Base-by-base conservation (phyloP, 768 basidiomycete species). In the Trametes maxima region DNA sequence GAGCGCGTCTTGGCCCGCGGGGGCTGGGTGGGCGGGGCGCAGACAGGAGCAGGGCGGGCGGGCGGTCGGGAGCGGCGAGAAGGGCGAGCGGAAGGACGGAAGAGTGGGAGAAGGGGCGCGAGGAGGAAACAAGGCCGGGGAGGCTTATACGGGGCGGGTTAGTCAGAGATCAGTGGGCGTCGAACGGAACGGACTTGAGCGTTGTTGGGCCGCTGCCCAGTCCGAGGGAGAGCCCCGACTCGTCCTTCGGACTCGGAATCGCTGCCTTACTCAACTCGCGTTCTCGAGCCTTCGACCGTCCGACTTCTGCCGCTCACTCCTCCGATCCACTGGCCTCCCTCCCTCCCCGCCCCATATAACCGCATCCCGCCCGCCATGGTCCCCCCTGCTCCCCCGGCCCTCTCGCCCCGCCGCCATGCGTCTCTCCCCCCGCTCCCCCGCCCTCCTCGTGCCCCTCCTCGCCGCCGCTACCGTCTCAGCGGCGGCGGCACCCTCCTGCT, bases 371-470 rank as follows among this genome's bases (percentile, higher is more conserved):
- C 44, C 42, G 11, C 16, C 57, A 67, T 57, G 57, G 60, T 33
- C 17, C 43, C 40, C 66, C 66, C 22, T 60, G 63, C 25, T 43
- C 74, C 48, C 16, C 55, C 57, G 35, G 48, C 56, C 54, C 62
- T 46, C 51, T 8, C 28, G 28, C 8, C 28, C 28, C 52, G 45
- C 46, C 66, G 64, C 65, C 68, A 74, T 73, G 73, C 68, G 69
- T 47, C 55, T 64, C 25, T 61, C 50, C 56, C 67, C 68, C 65
- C 66, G 45, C 58, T 25, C 66, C 57, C 61, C 72, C 63, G 63
- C 67, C 59, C 37, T 74, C 63, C 68, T 72, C 62, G 46, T 65
- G 51, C 66, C 72, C 57, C 65, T 63, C 36, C 54, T 66, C 62
- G 67, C 61, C 44, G 53, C 51, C 24, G 54, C 45, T 21, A 22